Base-by-base conservation (phyloP, 2,329 filamentous ascomycete genomes). In the Nemania sp. region DNA sequence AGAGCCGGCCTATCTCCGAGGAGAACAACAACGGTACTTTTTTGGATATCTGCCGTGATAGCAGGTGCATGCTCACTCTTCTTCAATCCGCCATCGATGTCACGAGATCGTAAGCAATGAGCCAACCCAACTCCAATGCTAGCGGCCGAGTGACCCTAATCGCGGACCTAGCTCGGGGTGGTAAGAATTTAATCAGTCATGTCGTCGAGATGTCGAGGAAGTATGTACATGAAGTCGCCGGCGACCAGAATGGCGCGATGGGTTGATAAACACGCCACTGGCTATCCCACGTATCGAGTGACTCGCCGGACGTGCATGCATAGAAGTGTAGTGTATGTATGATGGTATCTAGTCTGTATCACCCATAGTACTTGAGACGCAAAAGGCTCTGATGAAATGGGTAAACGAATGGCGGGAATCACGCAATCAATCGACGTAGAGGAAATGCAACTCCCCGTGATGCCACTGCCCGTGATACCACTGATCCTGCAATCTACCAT, bases 401-500 rank as follows among this genome's bases (percentile, higher is more conserved):
- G 7, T 3, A 29, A 29, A 29, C 18, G 25, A 37, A 34, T 43
- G 45, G 32, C 32, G 18, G 34, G 45, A 35, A 52, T 51, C 50
- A 59, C 43, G 55, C 59, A 59, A 54, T 57, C 51, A 51, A 49
- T 46, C 54, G 49, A 25, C 21, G 12, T 5, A n/a, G 15, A 39
- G 34, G 17, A 57, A 13, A 55, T 59, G 62, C 62, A 59, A 59
- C 54, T 48, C 25, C 52, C 62, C 62, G 59, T 12, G 18, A 50
- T 54, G 55, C 20, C 39, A 54, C 20, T 48, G 34, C 52, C 62
- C 62, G 59, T 12, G 18, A 50, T 54, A 52, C 20, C 39, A 54
- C 20, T 62, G 51, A 62, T 59, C 59, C 52, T 57, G 59, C 59
- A 63, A 62, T 65, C 53, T 62, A 45, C 62, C 59, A 42, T 18